These are phyloP conservation scores for Otatea glauca DNA, from an alignment of 176 grass and related monocot genomes.

Conservation along the genomic window DNA sequence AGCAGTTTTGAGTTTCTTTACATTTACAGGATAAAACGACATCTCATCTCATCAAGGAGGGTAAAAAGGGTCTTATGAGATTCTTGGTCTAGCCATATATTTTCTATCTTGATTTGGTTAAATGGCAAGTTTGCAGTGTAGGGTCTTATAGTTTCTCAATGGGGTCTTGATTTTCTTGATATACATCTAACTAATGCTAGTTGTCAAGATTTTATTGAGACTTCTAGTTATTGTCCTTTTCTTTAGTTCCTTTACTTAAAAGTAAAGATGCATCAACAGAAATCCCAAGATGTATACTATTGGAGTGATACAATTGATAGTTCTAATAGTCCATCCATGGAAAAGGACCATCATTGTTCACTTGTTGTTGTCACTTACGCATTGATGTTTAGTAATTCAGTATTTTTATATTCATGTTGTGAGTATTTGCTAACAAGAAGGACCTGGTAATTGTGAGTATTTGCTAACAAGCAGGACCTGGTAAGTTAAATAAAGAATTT, in stretches of 20 bases:
- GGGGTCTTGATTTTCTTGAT: constrained; percentile 30
- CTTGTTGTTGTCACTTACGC: not conserved
- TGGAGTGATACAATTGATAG: not conserved
- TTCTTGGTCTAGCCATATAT: not conserved
- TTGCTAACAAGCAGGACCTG: too few species aligned
- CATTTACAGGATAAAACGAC: too few species aligned
- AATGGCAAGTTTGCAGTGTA: constrained; percentile 12
- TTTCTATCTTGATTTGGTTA: not conserved
- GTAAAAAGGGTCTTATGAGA: too few species aligned
- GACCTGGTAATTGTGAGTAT: too few species aligned
- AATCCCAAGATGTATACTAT: not conserved
- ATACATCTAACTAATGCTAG: not conserved
- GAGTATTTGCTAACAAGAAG: too few species aligned
- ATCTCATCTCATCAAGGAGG: too few species aligned
- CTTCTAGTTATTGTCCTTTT: not conserved
- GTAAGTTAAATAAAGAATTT: too few species aligned
- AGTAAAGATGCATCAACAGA: constrained; percentile 4
- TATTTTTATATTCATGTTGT: too few species aligned
- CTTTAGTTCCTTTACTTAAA: constrained; percentile 2
- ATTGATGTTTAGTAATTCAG: too few species aligned
- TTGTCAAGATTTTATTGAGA: constrained; percentile 11
- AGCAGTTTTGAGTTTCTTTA: too few species aligned
- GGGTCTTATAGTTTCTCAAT: constrained; percentile 2
- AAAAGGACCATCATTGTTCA: constrained; percentile 2
- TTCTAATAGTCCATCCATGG: constrained; percentile 11